Percentiles rank a stretch among this genome's conserved stretches.
Evolutionary conservation across 2,329 filamentous ascomycete genomes (phyloP).

Genomic region (Trichoderma citrinoviride): DNA sequence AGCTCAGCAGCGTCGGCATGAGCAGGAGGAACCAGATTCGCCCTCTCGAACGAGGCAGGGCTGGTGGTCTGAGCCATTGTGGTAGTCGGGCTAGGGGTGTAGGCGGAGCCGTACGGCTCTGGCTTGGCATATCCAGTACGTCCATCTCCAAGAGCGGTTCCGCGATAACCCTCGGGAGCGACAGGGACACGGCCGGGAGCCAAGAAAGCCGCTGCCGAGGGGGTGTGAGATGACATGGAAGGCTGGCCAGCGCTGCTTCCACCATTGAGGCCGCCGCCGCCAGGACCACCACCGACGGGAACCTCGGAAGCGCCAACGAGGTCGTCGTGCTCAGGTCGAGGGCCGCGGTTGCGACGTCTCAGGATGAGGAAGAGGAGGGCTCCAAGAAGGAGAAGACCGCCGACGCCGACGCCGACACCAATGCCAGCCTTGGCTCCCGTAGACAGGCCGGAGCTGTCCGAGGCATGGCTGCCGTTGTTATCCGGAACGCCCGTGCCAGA

Average conservation of each 20-base stretch:
- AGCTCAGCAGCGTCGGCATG: conserved; percentile 31
- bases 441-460: conserved; percentile 34
- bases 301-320: conserved; percentile 44
- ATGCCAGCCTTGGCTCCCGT: conserved; percentile 46
- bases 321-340: conserved; percentile 39
- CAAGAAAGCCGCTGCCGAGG: conserved; percentile 29
- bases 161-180: conserved; percentile 39
- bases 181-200: conserved; percentile 30
- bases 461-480: conserved; percentile 22
- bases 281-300: conserved; percentile 36
- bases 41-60: conserved; percentile 17
- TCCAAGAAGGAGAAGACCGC: conserved; percentile 35
- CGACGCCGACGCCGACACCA: conserved; percentile 41
- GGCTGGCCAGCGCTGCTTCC: conserved; percentile 19
- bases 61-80: conserved; percentile 25
- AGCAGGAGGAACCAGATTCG: conserved; percentile 22
- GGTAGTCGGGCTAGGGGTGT: conserved; percentile 30
- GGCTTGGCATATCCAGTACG: conserved; percentile 42
- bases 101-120: conserved; percentile 34
- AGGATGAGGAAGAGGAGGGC: conserved; percentile 33
- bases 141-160: conserved; percentile 41
- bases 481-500: conserved; percentile 28
- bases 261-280: conserved; percentile 25
- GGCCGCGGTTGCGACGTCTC: conserved; percentile 33
- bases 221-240: conserved; percentile 34